Evolutionary conservation across 1,139 yeast genomes (phyloP), one percentile per base, ranked within the genome.

Genomic region (Sugiyamaella xylanicola): DNA sequence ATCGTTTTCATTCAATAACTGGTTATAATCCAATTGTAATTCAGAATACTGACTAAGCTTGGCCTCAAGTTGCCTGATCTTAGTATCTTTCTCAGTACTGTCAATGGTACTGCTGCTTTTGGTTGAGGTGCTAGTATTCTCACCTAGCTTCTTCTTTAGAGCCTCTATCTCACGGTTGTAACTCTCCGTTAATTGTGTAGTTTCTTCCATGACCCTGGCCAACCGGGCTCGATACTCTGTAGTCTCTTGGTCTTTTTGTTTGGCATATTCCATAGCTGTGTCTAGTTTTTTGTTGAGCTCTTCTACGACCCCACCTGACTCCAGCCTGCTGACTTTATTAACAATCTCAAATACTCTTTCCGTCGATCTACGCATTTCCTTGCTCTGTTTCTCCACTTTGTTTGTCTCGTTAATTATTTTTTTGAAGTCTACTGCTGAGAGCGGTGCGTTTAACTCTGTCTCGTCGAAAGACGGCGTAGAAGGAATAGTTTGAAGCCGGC

Each of bases 181-280:
- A 13, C 48, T 52, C 22, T 56, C 51, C 4, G 58, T 35, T 13
- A 53, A 44, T 20, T 47, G 53, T 4, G 57, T 58, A 35, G 55
- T 42, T 15, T 51, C 48, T 25, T 54, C 61, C 53, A 59, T 56
- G 15, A 56, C 53, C 41, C 52, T 53, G 2, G 64, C 61, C 39
- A 61, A 56, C 46, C 53, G 48, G 3, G 57, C 53, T 15, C 61
- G 56, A 42, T 57, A 56, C 15, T 54, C 46, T n/a, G 52, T 48
- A 1, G 58, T 58, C 35, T 61, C 64, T n/a, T 52, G 39, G 43
- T 61, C 62, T 19, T 61, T 48, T 37, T 42, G 50, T 20, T 53
- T 59, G 8, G 65, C 65, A 42, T 57, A 62, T 8, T 54, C 58
- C 44, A 60, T 54, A 19, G 65, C 65, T 11, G 54, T 52, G 7